Evolutionary conservation across 2,329 filamentous ascomycete species (phyloP).

Genomic region (Trichoderma harzianum): DNA sequence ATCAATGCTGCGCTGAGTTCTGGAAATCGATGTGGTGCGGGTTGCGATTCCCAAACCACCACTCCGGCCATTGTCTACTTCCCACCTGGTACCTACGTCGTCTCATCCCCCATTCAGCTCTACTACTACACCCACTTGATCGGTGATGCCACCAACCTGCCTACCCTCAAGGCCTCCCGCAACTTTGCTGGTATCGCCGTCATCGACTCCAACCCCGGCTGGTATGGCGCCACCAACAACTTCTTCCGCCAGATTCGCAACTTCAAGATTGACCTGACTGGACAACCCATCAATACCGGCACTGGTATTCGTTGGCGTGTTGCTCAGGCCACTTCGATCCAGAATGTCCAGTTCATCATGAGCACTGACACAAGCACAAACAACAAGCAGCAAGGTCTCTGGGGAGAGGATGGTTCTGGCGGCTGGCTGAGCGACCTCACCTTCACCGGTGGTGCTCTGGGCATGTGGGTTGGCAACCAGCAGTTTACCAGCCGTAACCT

Average conservation of each 20-base stretch:
- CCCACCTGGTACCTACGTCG: constrained; percentile 79
- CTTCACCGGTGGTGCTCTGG: constrained; percentile 78
- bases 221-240: constrained; percentile 79
- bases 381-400: constrained; percentile 73
- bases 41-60: constrained; percentile 81
- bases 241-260: constrained; percentile 83
- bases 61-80: constrained; percentile 88
- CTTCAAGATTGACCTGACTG: constrained; percentile 73
- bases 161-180: constrained; percentile 70
- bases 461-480: constrained; percentile 79
- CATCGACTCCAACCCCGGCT: constrained; percentile 87
- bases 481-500: constrained; percentile 84
- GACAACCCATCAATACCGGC: constrained; percentile 56
- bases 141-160: constrained; percentile 70
- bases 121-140: constrained; percentile 94
- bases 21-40: constrained; percentile 74
- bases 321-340: constrained; percentile 75
- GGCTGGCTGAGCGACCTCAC: constrained; percentile 79
- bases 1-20: constrained; percentile 80
- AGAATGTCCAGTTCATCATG: constrained; percentile 83
- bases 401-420: constrained; percentile 81
- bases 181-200: constrained; percentile 81
- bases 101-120: constrained; percentile 75
- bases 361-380: constrained; percentile 57
- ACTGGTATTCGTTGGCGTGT: constrained; percentile 83